Percentiles rank a stretch among this genome's conserved stretches.
Conservation (phyloP, 179 eudicot genomes). For the Amaranthus tricolor region DNA sequence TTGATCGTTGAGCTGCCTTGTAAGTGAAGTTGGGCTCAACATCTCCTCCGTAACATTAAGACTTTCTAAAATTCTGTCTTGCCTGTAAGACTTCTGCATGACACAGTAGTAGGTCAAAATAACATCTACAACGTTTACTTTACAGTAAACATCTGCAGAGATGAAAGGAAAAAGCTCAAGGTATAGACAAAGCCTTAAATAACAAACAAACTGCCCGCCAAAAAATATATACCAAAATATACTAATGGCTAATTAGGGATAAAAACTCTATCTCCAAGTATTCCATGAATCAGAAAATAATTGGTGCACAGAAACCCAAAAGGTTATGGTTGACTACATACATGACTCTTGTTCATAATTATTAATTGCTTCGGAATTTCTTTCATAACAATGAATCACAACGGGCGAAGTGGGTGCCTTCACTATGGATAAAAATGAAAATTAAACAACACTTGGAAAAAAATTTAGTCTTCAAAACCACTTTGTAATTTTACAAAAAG, state of each 20-base stretch:
- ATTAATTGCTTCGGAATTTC: neutral
- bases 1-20: conserved; percentile 74
- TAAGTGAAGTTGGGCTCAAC: conserved; percentile 60
- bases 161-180: neutral
- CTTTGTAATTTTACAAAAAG: neutral
- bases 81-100: conserved; percentile 57
- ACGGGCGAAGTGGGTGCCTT: neutral
- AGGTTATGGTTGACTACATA: neutral
- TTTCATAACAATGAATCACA: neutral
- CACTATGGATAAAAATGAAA: neutral
- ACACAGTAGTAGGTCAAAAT: neutral
- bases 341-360: neutral
- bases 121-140: neutral
- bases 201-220: too few relatives aligned
- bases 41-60: conserved; percentile 77
- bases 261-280: too few relatives aligned
- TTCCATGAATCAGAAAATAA: neutral
- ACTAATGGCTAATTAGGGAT: too few relatives aligned
- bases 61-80: conserved; percentile 52
- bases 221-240: neutral
- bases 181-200: neutral
- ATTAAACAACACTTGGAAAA: neutral
- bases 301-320: neutral
- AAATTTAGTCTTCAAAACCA: neutral
- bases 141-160: neutral